phyloP scores from a whole-genome alignment of 2,329 filamentous ascomycete species.

The Tolypocladium inflatum region DNA sequence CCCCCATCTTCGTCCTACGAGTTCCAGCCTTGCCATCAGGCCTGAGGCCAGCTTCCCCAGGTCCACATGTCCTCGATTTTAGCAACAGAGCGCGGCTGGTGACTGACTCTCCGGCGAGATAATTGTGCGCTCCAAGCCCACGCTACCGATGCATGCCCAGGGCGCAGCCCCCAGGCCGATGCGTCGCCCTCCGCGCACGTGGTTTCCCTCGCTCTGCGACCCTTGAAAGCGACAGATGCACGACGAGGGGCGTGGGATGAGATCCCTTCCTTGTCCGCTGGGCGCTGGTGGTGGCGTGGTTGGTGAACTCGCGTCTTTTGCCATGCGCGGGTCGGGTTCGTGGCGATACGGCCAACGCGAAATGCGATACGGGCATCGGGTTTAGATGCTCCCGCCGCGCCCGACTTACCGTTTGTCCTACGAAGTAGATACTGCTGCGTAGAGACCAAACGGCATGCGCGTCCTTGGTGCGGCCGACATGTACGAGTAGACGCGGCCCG shows the following conservation, averaged over 20 bases:
- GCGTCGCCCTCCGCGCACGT: not conserved
- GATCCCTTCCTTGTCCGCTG: not conserved
- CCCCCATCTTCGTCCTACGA: not conserved
- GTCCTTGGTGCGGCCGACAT: not conserved
- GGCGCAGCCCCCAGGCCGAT: not conserved
- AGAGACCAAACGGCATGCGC: not conserved
- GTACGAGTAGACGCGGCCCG: not conserved
- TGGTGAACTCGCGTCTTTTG: not conserved
- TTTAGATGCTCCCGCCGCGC: not conserved
- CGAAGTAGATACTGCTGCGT: too few species aligned
- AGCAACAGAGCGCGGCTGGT: not conserved
- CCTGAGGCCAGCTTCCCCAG: not conserved
- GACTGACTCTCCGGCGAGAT: not conserved
- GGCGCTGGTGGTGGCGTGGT: not conserved
- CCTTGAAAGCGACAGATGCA: not conserved
- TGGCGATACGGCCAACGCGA: not conserved
- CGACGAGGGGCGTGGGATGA: not conserved
- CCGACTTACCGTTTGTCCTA: not conserved
- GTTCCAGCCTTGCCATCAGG: not conserved
- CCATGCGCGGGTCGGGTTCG: not conserved
- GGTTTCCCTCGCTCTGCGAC: not conserved
- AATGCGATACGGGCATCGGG: not conserved
- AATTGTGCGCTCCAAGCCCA: not conserved
- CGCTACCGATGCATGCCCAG: not conserved
- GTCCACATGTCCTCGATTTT: not conserved